Evolutionary conservation across 179 eudicot genomes (phyloP).

Genomic region (Silene coronaria): DNA sequence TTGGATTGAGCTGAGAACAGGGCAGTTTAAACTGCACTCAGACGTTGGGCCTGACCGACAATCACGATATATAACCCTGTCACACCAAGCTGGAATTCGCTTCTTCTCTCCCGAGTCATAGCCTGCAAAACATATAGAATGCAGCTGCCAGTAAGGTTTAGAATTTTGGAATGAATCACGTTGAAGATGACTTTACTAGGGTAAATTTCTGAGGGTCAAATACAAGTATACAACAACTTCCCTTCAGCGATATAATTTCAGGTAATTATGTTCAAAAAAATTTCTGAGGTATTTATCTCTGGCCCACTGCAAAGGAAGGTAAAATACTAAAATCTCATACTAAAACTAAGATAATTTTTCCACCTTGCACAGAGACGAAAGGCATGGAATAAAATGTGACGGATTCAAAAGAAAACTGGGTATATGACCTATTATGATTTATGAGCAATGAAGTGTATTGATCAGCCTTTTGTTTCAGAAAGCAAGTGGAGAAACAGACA

Average conservation of each 20-base stretch:
- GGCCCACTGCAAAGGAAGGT: background rate
- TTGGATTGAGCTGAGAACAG: conserved; percentile 58
- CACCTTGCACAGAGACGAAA: too few species aligned
- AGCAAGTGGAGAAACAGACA: conserved; percentile 2
- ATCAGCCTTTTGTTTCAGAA: background rate
- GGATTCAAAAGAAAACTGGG: background rate
- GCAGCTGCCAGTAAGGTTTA: background rate
- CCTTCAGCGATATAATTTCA: background rate
- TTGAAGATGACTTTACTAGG: background rate
- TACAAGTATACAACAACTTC: too few species aligned
- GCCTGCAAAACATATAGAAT: conserved; percentile 38
- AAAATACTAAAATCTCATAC: background rate
- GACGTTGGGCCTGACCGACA: conserved; percentile 49
- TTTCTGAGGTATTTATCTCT: background rate
- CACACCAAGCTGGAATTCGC: conserved; percentile 99
- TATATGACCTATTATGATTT: background rate
- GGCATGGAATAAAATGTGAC: too few species aligned
- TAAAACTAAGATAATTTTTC: too few species aligned
- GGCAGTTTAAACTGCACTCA: conserved; percentile 81
- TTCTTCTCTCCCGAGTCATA: conserved; percentile 99
- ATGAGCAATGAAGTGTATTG: background rate
- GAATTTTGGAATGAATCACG: background rate
- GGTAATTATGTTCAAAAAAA: background rate
- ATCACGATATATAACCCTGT: conserved; percentile 85
- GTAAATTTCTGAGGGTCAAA: too few species aligned